Evolutionary conservation across 768 basidiomycete genomes (phyloP), one percentile per base, ranked within the genome.

Genomic region (Tylopilus felleus): DNA sequence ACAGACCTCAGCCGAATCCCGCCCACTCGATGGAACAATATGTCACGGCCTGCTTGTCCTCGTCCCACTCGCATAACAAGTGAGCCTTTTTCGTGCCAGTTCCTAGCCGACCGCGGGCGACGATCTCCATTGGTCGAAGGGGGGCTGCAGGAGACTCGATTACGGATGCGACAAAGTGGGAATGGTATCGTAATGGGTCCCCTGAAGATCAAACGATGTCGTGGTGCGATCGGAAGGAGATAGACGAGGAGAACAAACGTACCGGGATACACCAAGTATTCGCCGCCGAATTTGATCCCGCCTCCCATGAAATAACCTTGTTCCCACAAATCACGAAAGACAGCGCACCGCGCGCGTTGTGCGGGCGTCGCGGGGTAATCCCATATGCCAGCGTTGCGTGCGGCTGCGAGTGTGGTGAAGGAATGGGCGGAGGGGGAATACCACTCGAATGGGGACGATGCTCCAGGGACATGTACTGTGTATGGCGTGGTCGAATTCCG

Each of bases 51-150:
- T 80, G 75, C 62, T 75, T 82, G 47, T 76, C 77, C 33, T 90
- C 86, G 62, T 96, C 85, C 88, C 90, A 97, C 29, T 86, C 83
- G 62, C 93, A 97, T 4, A 98, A 73, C 28, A 98, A 73, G 68
- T 98, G 95, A 0, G 93, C 84, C 72, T 99, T 99, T 71, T 98
- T 98, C 9, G 97, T 98, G 12, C 90, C 97, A 4, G 97, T 99
- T 1, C 96, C 97, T 31, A 99, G 73, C 31, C 97, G 80, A 17
- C 97, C 97, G 67, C 94, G 94, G 0, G 96, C 95, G 22, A 99
- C 90, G 43, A 99, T 82, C 69, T 98, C 93, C 84, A 96, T 90
- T 5, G 97, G 94, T 45, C 80, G 76, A 47, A 99, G 76, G 2
- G 77, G 59, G 13, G 82, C 65, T 44, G 69, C 58, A 2, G 82